Evolutionary conservation across 2,329 filamentous ascomycete species (phyloP), one percentile per base, ranked within the genome.

Genomic region (Exutisphaerella laricina): DNA sequence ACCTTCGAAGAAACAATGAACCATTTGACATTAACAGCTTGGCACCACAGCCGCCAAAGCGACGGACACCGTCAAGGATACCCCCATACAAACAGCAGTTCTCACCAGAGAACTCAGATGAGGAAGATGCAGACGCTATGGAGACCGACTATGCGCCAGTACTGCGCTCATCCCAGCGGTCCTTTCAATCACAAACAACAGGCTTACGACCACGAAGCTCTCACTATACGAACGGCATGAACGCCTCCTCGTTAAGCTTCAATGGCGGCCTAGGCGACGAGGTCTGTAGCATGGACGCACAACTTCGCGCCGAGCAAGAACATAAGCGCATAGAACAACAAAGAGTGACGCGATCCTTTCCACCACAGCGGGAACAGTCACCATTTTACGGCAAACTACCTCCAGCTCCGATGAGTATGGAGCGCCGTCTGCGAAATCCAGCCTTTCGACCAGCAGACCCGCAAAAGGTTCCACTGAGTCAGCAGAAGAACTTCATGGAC

Each of bases 301-400:
- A 53, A 23, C 37, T 56, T 16, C 49, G 48, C 12, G 40, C 43
- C n/a, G 45, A 54, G 28, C 31, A 43, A 20, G 44, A 51, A 40
- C 56, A 34, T 13, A 31, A 35, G 25, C 39, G 31, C 13, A 40
- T 47, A 13, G 43, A 49, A 28, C 45, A 52, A 36, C 36, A 55
- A 36, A 45, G 45, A 25, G 39, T 54, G 28, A 46, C 57, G 2
- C 43, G 37, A 23, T 56, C 49, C 37, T 46, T 55, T 31, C 52
- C 51, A 10, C 44, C 54, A 18, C 66, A 67, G 32, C 66, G 69
- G 31, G 64, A 64, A 51, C 42, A 14, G 8, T 70, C 66, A 55
- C 77, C 81, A 1, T 88, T 88, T 58, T 82, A 79, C 71, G 84
- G 79, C 64, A 79, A 75, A 45, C 73, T 88, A 2, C 85, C 85